Percentiles rank a stretch among this genome's conserved stretches.
phyloP scores from a whole-genome alignment of 2,329 filamentous ascomycete species.

The Plenodomus tracheiphilus region DNA sequence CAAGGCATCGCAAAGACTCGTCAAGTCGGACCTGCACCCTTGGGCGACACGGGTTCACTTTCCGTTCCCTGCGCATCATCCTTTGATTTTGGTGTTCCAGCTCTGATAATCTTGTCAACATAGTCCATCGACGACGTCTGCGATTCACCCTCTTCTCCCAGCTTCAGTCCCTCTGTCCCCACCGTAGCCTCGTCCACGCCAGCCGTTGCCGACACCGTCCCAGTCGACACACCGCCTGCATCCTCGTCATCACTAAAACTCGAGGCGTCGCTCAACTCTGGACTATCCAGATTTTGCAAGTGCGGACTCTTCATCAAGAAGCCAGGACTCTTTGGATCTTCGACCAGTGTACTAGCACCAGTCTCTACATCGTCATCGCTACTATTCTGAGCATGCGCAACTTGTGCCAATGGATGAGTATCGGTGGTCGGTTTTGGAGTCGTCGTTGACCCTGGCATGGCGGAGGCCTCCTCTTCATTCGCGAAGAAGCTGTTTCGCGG shows the following conservation, averaged over 20 bases:
- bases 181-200: slow-evolving; percentile 4
- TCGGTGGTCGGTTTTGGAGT: slow-evolving; percentile 41
- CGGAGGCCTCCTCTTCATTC: slow-evolving; percentile 50
- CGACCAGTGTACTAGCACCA: slow-evolving; percentile 10
- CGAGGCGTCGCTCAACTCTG: slow-evolving; percentile 40
- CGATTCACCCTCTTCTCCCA: neutral
- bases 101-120: neutral
- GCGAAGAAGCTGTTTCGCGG: slow-evolving; percentile 52
- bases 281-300: slow-evolving; percentile 45
- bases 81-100: neutral
- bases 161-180: neutral
- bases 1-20: too few relatives aligned
- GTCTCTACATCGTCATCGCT: slow-evolving; percentile 22
- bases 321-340: slow-evolving; percentile 36
- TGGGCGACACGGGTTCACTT: neutral
- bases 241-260: slow-evolving; percentile 40
- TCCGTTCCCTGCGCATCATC: neutral
- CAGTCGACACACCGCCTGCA: slow-evolving; percentile 27
- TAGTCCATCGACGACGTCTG: neutral
- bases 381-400: slow-evolving; percentile 24
- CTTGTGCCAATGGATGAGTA: slow-evolving; percentile 37
- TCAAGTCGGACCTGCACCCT: too few relatives aligned
- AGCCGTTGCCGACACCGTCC: slow-evolving; percentile 4
- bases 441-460: slow-evolving; percentile 30
- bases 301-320: slow-evolving; percentile 48